Conservation (phyloP, 371 early-diverging fungal genomes). For the Syncephalastrum sp. region DNA sequence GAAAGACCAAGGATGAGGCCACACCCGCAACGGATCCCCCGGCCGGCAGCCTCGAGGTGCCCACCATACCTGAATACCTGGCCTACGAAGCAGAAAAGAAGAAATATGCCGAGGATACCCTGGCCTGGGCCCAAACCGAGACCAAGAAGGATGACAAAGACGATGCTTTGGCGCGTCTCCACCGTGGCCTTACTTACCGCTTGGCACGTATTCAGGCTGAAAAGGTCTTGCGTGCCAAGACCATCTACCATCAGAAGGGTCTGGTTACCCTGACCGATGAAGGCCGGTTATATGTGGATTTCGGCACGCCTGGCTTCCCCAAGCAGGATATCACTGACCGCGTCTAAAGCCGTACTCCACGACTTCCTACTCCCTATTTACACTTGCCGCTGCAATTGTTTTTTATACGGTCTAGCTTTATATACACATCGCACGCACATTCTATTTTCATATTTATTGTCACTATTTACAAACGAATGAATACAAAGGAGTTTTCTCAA, state of each 20-base stretch:
- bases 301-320: constrained; percentile 13
- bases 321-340: constrained; percentile 15
- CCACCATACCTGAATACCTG: constrained; percentile 12
- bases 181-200: constrained; percentile 25
- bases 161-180: constrained; percentile 19
- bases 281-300: constrained; percentile 17
- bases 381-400: too few relatives aligned
- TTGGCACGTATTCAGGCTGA: constrained; percentile 35
- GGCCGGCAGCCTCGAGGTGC: constrained; percentile 25
- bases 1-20: constrained; percentile 29
- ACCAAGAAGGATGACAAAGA: constrained; percentile 13
- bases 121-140: constrained; percentile 22
- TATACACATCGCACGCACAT: too few relatives aligned
- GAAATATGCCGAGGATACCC: constrained; percentile 18
- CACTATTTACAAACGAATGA: background rate
- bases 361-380: too few relatives aligned
- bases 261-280: constrained; percentile 20
- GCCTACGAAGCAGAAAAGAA: constrained; percentile 17
- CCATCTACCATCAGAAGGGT: constrained; percentile 29
- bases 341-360: constrained; percentile 5
- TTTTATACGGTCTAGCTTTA: too few relatives aligned
- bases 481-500: constrained; percentile 12
- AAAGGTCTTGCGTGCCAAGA: constrained; percentile 28
- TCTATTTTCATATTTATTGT: too few relatives aligned
- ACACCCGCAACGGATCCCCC: constrained; percentile 19